Evolutionary conservation across 2,329 filamentous ascomycete genomes (phyloP).

Genomic region (Ceratocystis harringtonii): DNA sequence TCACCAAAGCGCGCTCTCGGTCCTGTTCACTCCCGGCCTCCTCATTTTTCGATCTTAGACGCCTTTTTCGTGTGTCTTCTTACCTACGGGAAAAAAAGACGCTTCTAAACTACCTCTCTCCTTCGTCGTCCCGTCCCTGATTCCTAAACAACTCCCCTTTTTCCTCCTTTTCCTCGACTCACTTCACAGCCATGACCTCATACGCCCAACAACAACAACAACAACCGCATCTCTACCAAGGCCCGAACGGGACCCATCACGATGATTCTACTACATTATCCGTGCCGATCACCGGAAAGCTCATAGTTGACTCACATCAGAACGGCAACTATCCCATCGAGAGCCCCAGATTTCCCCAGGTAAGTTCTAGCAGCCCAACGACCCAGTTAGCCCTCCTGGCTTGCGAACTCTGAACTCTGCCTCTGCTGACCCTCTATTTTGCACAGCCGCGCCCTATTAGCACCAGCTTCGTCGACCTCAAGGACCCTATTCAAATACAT

Average conservation of each 20-base stretch:
- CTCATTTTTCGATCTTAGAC: not conserved
- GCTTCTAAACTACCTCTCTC: not conserved
- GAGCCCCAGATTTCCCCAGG: slow-evolving; percentile 11
- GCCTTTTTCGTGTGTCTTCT: not conserved
- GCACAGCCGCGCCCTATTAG: slow-evolving; percentile 34
- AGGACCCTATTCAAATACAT: slow-evolving; percentile 71
- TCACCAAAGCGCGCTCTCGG: not conserved
- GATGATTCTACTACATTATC: not conserved
- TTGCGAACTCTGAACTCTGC: not conserved
- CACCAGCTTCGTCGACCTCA: slow-evolving; percentile 44
- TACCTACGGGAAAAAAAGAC: not conserved
- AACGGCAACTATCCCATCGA: slow-evolving; percentile 12
- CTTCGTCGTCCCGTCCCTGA: not conserved
- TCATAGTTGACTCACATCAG: slow-evolving; percentile 14
- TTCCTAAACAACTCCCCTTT: not conserved
- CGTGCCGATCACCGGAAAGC: slow-evolving; percentile 9
- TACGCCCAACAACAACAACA: slow-evolving; percentile 2
- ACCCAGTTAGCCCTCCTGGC: not conserved
- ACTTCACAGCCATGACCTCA: not conserved
- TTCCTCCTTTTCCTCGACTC: not conserved
- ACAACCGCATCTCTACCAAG: not conserved
- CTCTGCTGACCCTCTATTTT: slow-evolving; percentile 19
- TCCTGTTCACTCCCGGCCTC: not conserved
- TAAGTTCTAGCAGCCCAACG: not conserved
- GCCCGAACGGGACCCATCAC: not conserved